Conservation (phyloP, 345 rosid genomes). For the Bretschneidera sinensis region DNA sequence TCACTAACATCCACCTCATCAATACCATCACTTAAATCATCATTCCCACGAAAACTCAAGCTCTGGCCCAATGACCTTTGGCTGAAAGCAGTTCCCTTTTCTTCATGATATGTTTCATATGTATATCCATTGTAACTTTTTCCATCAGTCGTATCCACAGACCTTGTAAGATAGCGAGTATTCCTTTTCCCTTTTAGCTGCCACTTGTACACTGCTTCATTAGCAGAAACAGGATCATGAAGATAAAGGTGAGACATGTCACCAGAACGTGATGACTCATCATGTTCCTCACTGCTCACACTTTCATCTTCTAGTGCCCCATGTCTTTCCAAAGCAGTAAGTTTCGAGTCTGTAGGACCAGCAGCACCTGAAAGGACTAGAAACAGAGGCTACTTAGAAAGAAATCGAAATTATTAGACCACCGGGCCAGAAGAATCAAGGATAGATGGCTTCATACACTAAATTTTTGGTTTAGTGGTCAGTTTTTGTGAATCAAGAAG, state of each 20-base stretch:
- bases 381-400: slow-evolving; percentile 2
- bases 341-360: slow-evolving; percentile 24
- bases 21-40: slow-evolving; percentile 31
- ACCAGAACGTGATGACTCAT: slow-evolving; percentile 69
- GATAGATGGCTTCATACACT: too few species aligned
- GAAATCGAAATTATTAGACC: background rate
- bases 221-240: slow-evolving; percentile 36
- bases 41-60: slow-evolving; percentile 26
- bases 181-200: slow-evolving; percentile 87
- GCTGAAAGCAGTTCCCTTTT: slow-evolving; percentile 33
- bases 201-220: slow-evolving; percentile 87
- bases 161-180: slow-evolving; percentile 53
- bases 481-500: too few species aligned
- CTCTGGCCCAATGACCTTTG: slow-evolving; percentile 40
- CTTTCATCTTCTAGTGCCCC: slow-evolving; percentile 55
- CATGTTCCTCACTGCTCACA: slow-evolving; percentile 68
- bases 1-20: slow-evolving; percentile 46
- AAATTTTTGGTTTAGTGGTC: too few species aligned
- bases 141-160: slow-evolving; percentile 31
- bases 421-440: background rate
- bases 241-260: slow-evolving; percentile 47
- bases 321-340: slow-evolving; percentile 32
- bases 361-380: slow-evolving; percentile 26
- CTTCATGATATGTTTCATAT: slow-evolving; percentile 40
- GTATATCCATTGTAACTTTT: slow-evolving; percentile 27